phyloP scores from a whole-genome alignment of 805 yeast genomes.

The Candida incommunis region DNA sequence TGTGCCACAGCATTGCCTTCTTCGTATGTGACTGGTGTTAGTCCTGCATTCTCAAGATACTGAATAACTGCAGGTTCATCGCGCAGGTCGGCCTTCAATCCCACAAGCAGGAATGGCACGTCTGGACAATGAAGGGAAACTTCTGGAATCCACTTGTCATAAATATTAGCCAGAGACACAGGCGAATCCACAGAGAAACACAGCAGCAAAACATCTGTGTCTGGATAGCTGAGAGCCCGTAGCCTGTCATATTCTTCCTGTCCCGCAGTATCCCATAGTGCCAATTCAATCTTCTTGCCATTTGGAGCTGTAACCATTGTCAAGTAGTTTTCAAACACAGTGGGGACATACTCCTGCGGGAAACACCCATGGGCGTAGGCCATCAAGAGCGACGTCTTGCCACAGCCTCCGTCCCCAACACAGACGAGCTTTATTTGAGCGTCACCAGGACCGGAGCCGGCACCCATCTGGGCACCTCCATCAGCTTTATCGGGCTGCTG shows the following conservation, averaged over 20 bases:
- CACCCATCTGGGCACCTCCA: too few species aligned
- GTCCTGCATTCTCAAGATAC: conserved; percentile 14
- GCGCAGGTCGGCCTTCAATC: conserved; percentile 59
- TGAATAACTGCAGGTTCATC: conserved; percentile 11
- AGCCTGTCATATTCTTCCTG: conserved; percentile 76
- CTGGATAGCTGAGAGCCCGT: conserved; percentile 68
- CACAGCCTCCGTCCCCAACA: conserved; percentile 85
- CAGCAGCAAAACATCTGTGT: conserved; percentile 57
- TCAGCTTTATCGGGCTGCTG: neutral
- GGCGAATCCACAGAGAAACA: conserved; percentile 60
- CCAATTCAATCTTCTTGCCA: conserved; percentile 46
- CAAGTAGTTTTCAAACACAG: conserved; percentile 68
- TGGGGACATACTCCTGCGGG: conserved; percentile 66
- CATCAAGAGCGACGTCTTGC: conserved; percentile 65
- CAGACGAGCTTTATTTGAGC: conserved; percentile 48
- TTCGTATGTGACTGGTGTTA: conserved; percentile 19
- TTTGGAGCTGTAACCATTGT: conserved; percentile 37
- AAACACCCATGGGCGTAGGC: conserved; percentile 56
- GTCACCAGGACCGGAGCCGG: too few species aligned
- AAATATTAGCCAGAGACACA: conserved; percentile 54
- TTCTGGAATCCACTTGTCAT: conserved; percentile 82
- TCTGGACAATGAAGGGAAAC: conserved; percentile 71
- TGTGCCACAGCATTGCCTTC: conserved; percentile 40
- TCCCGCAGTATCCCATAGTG: conserved; percentile 85
- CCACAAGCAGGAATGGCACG: conserved; percentile 66